Evolutionary conservation across 1,139 yeast species (phyloP).

Genomic region (Diutina neorugosa): DNA sequence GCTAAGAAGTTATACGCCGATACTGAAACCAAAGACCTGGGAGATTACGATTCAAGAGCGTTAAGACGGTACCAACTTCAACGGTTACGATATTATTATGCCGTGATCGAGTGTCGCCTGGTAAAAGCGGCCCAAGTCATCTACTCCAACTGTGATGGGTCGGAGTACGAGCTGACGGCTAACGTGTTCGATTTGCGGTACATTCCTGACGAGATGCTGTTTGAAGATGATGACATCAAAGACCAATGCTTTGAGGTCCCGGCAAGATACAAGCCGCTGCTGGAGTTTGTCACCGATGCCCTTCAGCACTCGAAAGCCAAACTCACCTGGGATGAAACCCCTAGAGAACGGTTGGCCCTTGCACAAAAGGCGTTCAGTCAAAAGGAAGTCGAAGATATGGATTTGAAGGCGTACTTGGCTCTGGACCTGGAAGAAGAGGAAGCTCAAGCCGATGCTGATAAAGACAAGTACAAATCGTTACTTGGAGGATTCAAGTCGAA

Average conservation of each 20-base stretch:
- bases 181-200: constrained; percentile 87
- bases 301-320: constrained; percentile 88
- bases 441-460: constrained; percentile 30
- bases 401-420: constrained; percentile 88
- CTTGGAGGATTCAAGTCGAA: constrained; percentile 28
- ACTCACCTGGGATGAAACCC: constrained; percentile 97
- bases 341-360: constrained; percentile 73
- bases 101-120: constrained; percentile 79
- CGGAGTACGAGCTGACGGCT: constrained; percentile 94
- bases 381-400: constrained; percentile 92
- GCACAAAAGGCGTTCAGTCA: constrained; percentile 77
- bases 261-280: constrained; percentile 65
- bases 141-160: constrained; percentile 82
- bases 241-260: constrained; percentile 70
- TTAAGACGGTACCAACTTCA: constrained; percentile 73
- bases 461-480: constrained; percentile 54
- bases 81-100: constrained; percentile 81
- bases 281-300: constrained; percentile 79
- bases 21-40: constrained; percentile 36
- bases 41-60: constrained; percentile 61
- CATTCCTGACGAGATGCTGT: constrained; percentile 84
- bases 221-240: constrained; percentile 59
- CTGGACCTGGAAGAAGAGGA: constrained; percentile 47
- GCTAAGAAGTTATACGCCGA: constrained; percentile 51
- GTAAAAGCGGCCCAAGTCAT: constrained; percentile 61